Evolutionary conservation across 2,329 filamentous ascomycete species (phyloP).

Genomic region (Nigrospora sphaerica): DNA sequence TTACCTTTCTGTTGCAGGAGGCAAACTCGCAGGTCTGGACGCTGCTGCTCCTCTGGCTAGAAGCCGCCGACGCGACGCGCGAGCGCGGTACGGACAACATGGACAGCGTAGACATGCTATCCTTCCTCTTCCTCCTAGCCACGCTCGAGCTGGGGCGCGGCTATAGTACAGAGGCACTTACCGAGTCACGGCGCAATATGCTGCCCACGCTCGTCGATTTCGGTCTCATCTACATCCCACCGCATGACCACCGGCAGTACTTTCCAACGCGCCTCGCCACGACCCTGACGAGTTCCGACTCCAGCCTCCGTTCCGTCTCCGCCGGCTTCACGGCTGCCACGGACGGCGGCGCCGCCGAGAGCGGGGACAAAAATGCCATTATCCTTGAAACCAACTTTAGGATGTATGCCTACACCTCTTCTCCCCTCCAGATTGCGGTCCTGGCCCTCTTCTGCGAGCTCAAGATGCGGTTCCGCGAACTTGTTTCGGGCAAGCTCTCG

Average conservation of each 20-base stretch:
- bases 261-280: slow-evolving; percentile 93
- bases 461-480: slow-evolving; percentile 85
- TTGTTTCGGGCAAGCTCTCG: slow-evolving; percentile 86
- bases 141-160: slow-evolving; percentile 86
- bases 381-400: slow-evolving; percentile 98
- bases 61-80: slow-evolving; percentile 61
- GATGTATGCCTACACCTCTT: slow-evolving; percentile 92
- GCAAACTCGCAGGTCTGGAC: slow-evolving; percentile 98
- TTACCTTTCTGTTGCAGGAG: slow-evolving; percentile 90
- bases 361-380: slow-evolving; percentile 67
- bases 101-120: slow-evolving; percentile 88
- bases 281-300: slow-evolving; percentile 59
- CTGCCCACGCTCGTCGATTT: slow-evolving; percentile 88
- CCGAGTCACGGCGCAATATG: slow-evolving; percentile 77
- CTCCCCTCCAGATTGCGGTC: slow-evolving; percentile 88
- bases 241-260: slow-evolving; percentile 52
- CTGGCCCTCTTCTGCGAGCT: slow-evolving; percentile 84
- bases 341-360: slow-evolving; percentile 25
- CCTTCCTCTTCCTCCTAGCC: slow-evolving; percentile 92
- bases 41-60: slow-evolving; percentile 84
- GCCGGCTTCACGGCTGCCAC: slow-evolving; percentile 62
- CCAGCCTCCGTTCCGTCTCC: slow-evolving; percentile 60
- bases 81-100: slow-evolving; percentile 37
- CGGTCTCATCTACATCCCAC: slow-evolving; percentile 75
- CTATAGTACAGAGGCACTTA: slow-evolving; percentile 81